Percentiles rank a stretch among this genome's conserved stretches.
phyloP scores from a whole-genome alignment of 2,329 filamentous ascomycete genomes.

The Zasmidium cellare region DNA sequence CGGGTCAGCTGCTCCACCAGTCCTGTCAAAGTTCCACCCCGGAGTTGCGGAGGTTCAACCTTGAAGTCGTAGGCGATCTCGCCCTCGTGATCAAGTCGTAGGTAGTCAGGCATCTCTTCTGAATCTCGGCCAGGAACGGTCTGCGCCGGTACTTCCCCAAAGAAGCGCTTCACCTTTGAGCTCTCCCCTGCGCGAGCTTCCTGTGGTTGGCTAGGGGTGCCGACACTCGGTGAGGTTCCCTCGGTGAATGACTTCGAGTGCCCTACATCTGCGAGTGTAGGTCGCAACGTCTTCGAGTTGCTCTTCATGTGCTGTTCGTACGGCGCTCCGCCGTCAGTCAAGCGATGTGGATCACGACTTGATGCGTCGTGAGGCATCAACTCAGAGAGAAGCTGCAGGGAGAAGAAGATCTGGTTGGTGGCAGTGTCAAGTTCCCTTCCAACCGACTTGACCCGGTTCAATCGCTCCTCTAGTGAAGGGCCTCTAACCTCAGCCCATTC shows the following conservation, averaged over 20 bases:
- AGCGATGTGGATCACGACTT: constrained; percentile 37
- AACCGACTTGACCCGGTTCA: constrained; percentile 76
- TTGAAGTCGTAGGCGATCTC: constrained; percentile 91
- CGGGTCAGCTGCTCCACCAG: constrained; percentile 93
- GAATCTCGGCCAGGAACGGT: constrained; percentile 48
- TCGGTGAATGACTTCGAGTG: constrained; percentile 68
- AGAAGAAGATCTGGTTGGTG: constrained; percentile 83
- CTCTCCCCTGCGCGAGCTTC: constrained; percentile 36
- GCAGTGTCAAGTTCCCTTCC: constrained; percentile 81
- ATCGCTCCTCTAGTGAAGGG: constrained; percentile 81
- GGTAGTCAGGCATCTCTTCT: constrained; percentile 80
- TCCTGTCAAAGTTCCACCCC: constrained; percentile 84
- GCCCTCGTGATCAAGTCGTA: constrained; percentile 82
- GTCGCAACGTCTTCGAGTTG: constrained; percentile 45
- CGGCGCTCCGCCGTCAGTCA: constrained; percentile 35
- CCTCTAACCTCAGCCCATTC: constrained; percentile 95
- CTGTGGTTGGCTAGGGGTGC: constrained; percentile 11
- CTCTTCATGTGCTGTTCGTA: constrained; percentile 31
- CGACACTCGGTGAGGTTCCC: constrained; percentile 39
- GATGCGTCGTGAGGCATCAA: constrained; percentile 62
- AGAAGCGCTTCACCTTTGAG: constrained; percentile 53
- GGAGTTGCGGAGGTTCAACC: constrained; percentile 70
- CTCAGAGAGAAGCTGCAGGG: constrained; percentile 82
- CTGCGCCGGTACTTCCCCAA: constrained; percentile 53
- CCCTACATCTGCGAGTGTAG: constrained; percentile 54